These are phyloP conservation scores for Aquilaria sinensis DNA, from an alignment of 345 rosid genomes.

Conservation along the genomic window DNA sequence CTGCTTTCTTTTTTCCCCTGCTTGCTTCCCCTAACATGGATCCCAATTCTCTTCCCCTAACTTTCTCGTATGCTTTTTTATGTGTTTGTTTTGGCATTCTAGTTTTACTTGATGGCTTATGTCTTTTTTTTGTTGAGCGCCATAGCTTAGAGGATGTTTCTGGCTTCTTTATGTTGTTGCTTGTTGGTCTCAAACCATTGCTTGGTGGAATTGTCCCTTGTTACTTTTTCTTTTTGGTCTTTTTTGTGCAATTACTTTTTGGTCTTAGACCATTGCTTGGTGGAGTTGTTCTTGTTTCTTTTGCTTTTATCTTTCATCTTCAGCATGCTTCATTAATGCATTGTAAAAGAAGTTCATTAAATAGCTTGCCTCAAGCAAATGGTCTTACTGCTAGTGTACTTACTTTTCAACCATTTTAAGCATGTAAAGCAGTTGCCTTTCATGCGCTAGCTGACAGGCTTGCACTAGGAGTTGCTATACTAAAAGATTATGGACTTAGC, in stretches of 20 bases:
- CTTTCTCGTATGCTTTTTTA: too few relatives aligned
- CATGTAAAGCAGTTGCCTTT: conserved; percentile 81
- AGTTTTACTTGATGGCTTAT: not conserved
- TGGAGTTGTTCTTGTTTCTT: conserved; percentile 62
- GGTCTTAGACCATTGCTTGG: conserved; percentile 96
- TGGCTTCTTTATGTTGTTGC: conserved; percentile 90
- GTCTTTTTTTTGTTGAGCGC: conserved; percentile 14
- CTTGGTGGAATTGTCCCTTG: conserved; percentile 74
- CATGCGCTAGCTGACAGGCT: conserved; percentile 98
- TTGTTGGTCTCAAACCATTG: conserved; percentile 93
- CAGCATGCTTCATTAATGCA: too few relatives aligned
- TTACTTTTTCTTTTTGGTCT: conserved; percentile 67
- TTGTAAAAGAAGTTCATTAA: conserved; percentile 51
- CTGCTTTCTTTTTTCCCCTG: too few relatives aligned
- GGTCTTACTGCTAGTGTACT: conserved; percentile 65
- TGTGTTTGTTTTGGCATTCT: too few relatives aligned
- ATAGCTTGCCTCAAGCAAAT: conserved; percentile 33
- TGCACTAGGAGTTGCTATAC: conserved; percentile 97
- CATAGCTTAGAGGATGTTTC: conserved; percentile 97
- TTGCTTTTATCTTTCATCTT: conserved; percentile 29
- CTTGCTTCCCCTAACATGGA: too few relatives aligned
- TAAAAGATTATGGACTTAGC: conserved; percentile 89
- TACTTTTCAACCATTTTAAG: conserved; percentile 80
- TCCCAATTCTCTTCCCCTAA: too few relatives aligned
- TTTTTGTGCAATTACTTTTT: conserved; percentile 83